Base-by-base conservation (phyloP, 306 rosid genomes). In the Boehmeria nivea region DNA sequence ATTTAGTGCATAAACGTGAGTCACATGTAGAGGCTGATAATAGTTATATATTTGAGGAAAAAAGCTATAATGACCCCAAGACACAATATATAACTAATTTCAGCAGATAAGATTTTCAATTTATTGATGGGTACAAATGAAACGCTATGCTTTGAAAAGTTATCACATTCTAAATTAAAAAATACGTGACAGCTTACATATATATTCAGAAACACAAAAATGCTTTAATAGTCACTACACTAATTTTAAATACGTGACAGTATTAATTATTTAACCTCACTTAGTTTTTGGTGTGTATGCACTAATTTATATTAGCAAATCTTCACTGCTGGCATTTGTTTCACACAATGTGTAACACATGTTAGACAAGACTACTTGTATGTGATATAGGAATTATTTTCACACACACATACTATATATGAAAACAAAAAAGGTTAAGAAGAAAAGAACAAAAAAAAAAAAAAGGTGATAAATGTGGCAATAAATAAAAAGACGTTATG, bases 1-100 rank as follows among this genome's bases (percentile, higher is more conserved):
- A 59, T 59, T 64, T 57, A 44, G 26, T 54, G 61, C 57, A 6
- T 27, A 52, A 60, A 39, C 68, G 37, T 40, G 64, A 65, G 52
- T 66, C 77, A 60, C 77, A 48, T 60, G 72, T 22, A 38, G 57
- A 25, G 23, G 43, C 45, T 13, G 36, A 6, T 22, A 33, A 10
- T 28, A 6, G 3, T 23, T 15, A 12, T n/a, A n/a, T n/a, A n/a
- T n/a, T n/a, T n/a, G n/a, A n/a, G n/a, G n/a, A n/a, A n/a, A n/a
- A n/a, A n/a, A n/a, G n/a, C n/a, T n/a, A n/a, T n/a, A n/a, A n/a
- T n/a, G n/a, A n/a, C n/a, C n/a, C n/a, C n/a, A n/a, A n/a, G n/a
- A n/a, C n/a, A n/a, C n/a, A n/a, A n/a, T n/a, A n/a, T n/a, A n/a
- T n/a, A n/a, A n/a, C n/a, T n/a, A n/a, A n/a, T n/a, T n/a, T n/a